Evolutionary conservation across 768 basidiomycete species (phyloP), one percentile per base, ranked within the genome.

Genomic region (Boletus eberwhitei): DNA sequence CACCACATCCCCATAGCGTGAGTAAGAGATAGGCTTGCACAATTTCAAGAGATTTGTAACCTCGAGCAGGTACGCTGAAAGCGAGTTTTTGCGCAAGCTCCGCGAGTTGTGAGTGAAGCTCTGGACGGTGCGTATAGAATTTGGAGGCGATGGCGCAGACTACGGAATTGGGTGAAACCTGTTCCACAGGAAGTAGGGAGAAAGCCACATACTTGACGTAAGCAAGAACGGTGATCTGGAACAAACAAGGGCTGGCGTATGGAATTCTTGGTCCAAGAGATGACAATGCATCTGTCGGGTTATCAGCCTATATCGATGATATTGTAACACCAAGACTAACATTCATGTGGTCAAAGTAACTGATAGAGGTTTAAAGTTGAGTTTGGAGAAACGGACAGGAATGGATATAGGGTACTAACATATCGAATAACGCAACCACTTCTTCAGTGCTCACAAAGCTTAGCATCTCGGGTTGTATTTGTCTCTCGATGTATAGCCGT

Each of bases 141-240:
- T 91, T 90, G 64, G 90, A 87, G 3, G 96, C 86, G 51, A 97
- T 88, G n/a, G 96, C 88, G 68, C 95, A 98, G 58, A 99, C 94
- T 98, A 60, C 21, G 48, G 22, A 48, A 50, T 36, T 14, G 22
- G 31, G 47, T 53, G 42, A 60, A 52, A 52, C 35, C 48, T 39
- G 43, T n/a, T 9, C 8, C 17, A 46, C 16, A 34, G 16, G 36
- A 48, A 45, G 35, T 22, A 31, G 24, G 41, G 17, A 40, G 36
- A 12, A 63, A 48, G 41, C 29, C 19, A 81, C 86, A 55, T 64
- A 90, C 90, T 90, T 19, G 94, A 93, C 17, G 97, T 98, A 52
- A 98, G 79, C 44, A 99, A 73, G 74, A 99, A 98, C 0, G 96
- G 96, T 36, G 91, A 94, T 22, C 97, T 85, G 26, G 91, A 93